Evolutionary conservation across 352 stramenopile species (phyloP), one percentile per base, ranked within the genome.

Genomic region (Hyphochytrium catenoides): DNA sequence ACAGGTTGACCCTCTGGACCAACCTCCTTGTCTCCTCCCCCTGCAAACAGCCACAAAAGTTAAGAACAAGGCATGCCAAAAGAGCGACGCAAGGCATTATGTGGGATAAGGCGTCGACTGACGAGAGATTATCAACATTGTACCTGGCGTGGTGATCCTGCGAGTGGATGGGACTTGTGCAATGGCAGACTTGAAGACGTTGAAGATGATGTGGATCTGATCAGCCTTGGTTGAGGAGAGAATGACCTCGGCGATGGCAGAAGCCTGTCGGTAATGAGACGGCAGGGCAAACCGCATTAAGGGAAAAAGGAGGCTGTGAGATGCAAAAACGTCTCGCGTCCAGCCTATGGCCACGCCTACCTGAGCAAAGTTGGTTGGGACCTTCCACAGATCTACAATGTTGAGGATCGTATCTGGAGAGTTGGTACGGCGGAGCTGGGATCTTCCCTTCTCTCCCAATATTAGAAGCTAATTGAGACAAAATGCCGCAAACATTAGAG

Each of bases 381-480:
- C 54, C 44, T 53, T 45, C 47, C 60, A 83, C 29, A 60, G 67
- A 36, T 90, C 74, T n/a, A 72, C 84, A 18, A 76, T 67, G 46
- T 68, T 72, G 18, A 54, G 59, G 25, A 61, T 57, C 46, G 87
- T 75, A 44, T 57, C 39, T 15, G 56, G 46, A 26, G 43, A 47
- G 26, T 79, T 56, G 38, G 74, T 61, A 47, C 90, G 76, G 43
- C 74, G 62, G 32, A 98, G 56, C 51, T 95, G 85, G 29, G 63
- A 64, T 45, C 84, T 81, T 43, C 79, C 84, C 69, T 97, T 97
- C 49, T 98, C 90, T 31, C 90, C 90, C 50, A 96, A 75, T 18
- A 96, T 50, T 33, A 95, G 82, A 35, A 98, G 51, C 47, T 79
- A 57, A 15, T n/a, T n/a, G n/a, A n/a, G n/a, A n/a, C n/a, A n/a